Evolutionary conservation across 176 grass and related monocot genomes (phyloP).

Genomic region (Cenchrus purpureus): DNA sequence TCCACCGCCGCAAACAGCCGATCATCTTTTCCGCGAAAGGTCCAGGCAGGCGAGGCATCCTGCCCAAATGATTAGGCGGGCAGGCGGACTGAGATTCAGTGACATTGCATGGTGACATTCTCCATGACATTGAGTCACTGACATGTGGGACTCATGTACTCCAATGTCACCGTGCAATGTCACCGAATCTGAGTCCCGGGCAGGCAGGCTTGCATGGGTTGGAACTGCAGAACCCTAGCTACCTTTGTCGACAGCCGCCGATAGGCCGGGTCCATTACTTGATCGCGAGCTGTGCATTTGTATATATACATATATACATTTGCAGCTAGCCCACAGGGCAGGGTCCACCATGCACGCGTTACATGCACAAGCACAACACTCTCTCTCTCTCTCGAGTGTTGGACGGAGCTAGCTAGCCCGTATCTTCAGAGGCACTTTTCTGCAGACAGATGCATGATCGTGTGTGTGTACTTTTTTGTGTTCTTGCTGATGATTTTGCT

Average conservation of each 20-base stretch:
- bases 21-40: not conserved
- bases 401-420: conserved; percentile 13
- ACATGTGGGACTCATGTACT: too few relatives aligned
- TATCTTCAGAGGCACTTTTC: conserved; percentile 16
- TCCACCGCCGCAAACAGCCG: not conserved
- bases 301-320: not conserved
- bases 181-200: not conserved
- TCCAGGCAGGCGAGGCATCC: not conserved
- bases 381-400: not conserved
- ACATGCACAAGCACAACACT: not conserved
- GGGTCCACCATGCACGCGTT: not conserved
- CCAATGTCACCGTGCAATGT: too few relatives aligned
- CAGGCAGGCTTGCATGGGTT: not conserved
- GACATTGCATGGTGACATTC: too few relatives aligned
- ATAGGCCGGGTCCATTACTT: not conserved
- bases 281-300: not conserved
- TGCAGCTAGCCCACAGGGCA: not conserved
- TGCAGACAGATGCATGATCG: not conserved
- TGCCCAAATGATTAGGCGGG: not conserved
- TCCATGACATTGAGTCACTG: too few relatives aligned
- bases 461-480: not conserved
- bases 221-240: not conserved
- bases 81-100: too few relatives aligned
- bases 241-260: not conserved
- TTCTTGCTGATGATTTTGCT: not conserved